These are phyloP conservation scores for Trichoderma asperellum DNA, from an alignment of 2,329 filamentous ascomycete species.

Conservation along the genomic window DNA sequence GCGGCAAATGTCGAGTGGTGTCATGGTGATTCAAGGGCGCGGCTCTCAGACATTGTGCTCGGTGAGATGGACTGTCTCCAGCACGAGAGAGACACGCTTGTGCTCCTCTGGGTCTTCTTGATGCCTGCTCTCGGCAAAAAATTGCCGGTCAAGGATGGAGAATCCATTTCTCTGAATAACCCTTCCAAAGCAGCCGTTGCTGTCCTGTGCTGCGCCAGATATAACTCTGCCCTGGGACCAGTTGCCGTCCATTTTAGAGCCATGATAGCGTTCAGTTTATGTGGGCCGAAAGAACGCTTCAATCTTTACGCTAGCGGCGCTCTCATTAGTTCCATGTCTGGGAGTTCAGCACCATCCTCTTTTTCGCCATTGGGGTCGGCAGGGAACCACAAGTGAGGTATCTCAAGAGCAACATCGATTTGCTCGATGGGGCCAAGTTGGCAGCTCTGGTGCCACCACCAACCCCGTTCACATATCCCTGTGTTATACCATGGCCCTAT, in stretches of 20 bases:
- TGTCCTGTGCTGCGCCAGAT: not conserved
- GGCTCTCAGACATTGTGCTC: conserved; percentile 24
- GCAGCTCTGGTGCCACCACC: not conserved
- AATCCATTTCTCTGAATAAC: not conserved
- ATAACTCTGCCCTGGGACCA: not conserved
- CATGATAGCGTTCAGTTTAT: conserved; percentile 2
- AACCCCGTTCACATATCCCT: not conserved
- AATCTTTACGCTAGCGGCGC: conserved; percentile 15
- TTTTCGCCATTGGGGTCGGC: not conserved
- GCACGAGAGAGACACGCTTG: conserved; percentile 7
- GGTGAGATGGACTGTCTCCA: conserved; percentile 9
- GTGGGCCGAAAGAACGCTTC: conserved; percentile 14
- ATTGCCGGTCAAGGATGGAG: conserved; percentile 24
- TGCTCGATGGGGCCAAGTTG: not conserved
- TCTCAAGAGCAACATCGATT: not conserved
- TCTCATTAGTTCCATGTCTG: conserved; percentile 12
- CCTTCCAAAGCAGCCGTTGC: not conserved
- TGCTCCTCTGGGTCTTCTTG: conserved; percentile 7
- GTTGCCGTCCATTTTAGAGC: conserved; percentile 14
- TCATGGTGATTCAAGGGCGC: conserved; percentile 1
- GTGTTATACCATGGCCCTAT: not conserved
- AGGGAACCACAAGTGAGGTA: not conserved
- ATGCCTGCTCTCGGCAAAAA: conserved; percentile 27
- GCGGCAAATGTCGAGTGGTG: conserved; percentile 11
- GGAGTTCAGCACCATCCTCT: not conserved